phyloP scores from a whole-genome alignment of 164 flowering plant species.

The Dillenia turbinata region DNA sequence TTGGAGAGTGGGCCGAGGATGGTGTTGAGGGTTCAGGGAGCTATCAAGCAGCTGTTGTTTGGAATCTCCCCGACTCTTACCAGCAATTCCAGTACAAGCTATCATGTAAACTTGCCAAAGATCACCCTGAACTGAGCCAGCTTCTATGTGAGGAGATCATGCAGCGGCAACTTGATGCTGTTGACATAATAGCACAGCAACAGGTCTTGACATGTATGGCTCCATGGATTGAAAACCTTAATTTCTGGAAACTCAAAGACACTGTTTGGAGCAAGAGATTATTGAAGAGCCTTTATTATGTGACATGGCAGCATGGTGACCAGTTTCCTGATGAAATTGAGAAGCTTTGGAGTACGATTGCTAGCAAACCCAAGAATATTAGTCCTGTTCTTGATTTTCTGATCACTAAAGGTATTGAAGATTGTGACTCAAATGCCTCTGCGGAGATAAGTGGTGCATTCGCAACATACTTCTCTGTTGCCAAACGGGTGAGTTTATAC shows the following conservation, averaged over 20 bases:
- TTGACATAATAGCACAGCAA: constrained; percentile 97
- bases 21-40: constrained; percentile 75
- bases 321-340: constrained; percentile 99
- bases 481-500: constrained; percentile 94
- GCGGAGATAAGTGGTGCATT: constrained; percentile 98
- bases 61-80: constrained; percentile 97
- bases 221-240: constrained; percentile 98
- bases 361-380: constrained; percentile 86
- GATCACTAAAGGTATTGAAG: constrained; percentile 96
- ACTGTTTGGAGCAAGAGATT: constrained; percentile 97
- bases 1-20: constrained; percentile 97
- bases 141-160: constrained; percentile 97
- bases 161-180: constrained; percentile 99
- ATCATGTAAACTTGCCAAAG: constrained; percentile 94
- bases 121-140: constrained; percentile 96
- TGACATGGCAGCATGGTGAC: constrained; percentile 98
- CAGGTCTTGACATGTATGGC: constrained; percentile 99
- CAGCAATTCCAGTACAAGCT: constrained; percentile 98
- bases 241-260: constrained; percentile 90
- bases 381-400: constrained; percentile 95
- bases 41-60: constrained; percentile 97
- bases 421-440: constrained; percentile 97
- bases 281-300: constrained; percentile 92
- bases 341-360: constrained; percentile 99
- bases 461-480: constrained; percentile 97